Evolutionary conservation across 208 protist genomes (phyloP).

Genomic region (Phytomonas francai): DNA sequence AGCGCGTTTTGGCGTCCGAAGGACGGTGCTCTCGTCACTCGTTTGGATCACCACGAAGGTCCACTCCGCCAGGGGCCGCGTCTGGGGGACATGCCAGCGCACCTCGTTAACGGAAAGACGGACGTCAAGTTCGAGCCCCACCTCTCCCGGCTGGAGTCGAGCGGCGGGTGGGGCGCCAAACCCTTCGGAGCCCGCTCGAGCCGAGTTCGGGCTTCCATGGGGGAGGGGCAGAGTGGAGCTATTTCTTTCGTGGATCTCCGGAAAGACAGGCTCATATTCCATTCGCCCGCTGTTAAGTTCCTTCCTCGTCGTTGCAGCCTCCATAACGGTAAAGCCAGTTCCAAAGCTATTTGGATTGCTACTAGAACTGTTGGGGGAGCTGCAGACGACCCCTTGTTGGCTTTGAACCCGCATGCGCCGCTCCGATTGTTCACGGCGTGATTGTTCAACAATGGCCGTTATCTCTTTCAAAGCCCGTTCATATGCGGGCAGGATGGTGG

Average conservation of each 20-base stretch:
- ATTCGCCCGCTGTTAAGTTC: background rate
- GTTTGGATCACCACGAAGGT: conserved; percentile 30
- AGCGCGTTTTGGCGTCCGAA: background rate
- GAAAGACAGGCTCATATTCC: background rate
- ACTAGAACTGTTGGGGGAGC: background rate
- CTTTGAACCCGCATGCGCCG: background rate
- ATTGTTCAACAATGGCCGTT: conserved; percentile 10
- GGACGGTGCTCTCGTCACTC: conserved; percentile 18
- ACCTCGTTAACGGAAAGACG: conserved; percentile 19
- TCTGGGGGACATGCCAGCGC: conserved; percentile 21
- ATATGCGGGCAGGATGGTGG: conserved; percentile 24
- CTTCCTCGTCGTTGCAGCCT: background rate
- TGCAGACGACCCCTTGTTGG: background rate
- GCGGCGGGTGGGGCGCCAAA: background rate
- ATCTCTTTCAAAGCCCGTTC: conserved; percentile 21
- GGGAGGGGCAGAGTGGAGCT: background rate
- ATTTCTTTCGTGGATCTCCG: background rate
- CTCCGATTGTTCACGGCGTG: background rate
- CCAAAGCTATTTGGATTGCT: background rate
- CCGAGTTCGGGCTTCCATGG: background rate
- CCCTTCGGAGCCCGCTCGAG: background rate
- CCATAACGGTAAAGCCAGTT: background rate
- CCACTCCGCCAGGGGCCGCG: conserved; percentile 28
- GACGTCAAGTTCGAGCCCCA: conserved; percentile 27
- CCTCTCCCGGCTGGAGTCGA: conserved; percentile 15